These are phyloP conservation scores for Xylaria acuta DNA, from an alignment of 495 filamentous ascomycete genomes.

Conservation along the genomic window DNA sequence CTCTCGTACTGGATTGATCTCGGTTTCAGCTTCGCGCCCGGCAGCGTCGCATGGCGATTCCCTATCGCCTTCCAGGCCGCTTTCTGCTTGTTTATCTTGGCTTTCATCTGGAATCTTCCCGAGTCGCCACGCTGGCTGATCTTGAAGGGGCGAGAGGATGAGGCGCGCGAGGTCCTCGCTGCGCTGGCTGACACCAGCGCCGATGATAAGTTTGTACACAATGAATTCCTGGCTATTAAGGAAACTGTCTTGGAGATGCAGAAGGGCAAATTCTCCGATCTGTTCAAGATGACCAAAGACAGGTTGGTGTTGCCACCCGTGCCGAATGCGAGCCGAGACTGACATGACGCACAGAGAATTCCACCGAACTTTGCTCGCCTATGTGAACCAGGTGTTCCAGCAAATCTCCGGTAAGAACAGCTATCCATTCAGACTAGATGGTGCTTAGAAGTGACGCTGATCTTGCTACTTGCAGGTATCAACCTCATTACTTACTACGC, in stretches of 20 bases:
- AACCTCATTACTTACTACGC: constrained; percentile 80
- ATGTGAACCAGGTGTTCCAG: constrained; percentile 81
- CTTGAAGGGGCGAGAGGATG: constrained; percentile 69
- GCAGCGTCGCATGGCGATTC: constrained; percentile 73
- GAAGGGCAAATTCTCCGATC: constrained; percentile 67
- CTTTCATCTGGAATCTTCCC: constrained; percentile 68
- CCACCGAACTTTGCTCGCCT: constrained; percentile 72
- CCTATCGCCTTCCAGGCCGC: constrained; percentile 76
- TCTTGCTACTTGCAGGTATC: constrained; percentile 51
- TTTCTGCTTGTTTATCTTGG: constrained; percentile 67
- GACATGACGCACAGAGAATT: constrained; percentile 59
- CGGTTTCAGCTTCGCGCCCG: constrained; percentile 69
- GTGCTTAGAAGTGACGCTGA: not conserved
- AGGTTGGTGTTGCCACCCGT: constrained; percentile 35
- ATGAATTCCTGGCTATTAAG: constrained; percentile 75
- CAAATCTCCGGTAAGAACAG: constrained; percentile 62
- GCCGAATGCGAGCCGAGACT: constrained; percentile 15
- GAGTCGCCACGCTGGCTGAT: constrained; percentile 81
- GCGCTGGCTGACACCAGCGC: constrained; percentile 62
- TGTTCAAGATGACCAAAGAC: constrained; percentile 74
- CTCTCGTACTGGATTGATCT: constrained; percentile 80
- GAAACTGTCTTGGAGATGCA: constrained; percentile 76
- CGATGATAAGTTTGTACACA: constrained; percentile 62
- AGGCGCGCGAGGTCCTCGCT: constrained; percentile 67
- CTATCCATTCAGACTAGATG: not conserved